Percentiles rank a stretch among this genome's conserved stretches.
Conservation (phyloP, 2,329 filamentous ascomycete genomes). For the Juglanconis oblonga region DNA sequence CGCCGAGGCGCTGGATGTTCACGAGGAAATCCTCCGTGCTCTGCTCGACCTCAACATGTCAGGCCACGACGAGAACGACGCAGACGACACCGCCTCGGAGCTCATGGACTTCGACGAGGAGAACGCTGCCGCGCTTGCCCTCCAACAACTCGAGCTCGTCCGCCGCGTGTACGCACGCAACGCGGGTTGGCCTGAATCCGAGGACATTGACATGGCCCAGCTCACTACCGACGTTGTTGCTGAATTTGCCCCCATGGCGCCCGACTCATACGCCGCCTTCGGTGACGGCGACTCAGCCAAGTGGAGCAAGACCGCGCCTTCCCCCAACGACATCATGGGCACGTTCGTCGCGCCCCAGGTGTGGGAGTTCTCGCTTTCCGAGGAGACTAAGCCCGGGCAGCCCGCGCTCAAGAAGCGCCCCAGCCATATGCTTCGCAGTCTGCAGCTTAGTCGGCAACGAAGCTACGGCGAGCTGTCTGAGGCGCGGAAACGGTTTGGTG, state of each 20-base stretch:
- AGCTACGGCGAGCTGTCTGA: conserved; percentile 18
- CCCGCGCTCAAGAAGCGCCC: conserved; percentile 16
- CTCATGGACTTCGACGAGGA: conserved; percentile 18
- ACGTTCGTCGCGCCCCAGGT: conserved; percentile 16
- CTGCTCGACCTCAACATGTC: conserved; percentile 18
- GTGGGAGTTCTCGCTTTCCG: conserved; percentile 18
- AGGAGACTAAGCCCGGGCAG: conserved; percentile 17
- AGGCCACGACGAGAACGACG: conserved; percentile 5
- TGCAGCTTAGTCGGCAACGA: conserved; percentile 16
- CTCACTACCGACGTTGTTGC: conserved; percentile 16
- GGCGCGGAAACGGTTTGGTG: conserved; percentile 15
- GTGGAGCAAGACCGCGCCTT: conserved; percentile 16
- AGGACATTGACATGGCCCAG: conserved; percentile 17
- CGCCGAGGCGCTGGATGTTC: conserved; percentile 17
- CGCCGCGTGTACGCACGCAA: conserved; percentile 19
- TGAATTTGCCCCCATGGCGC: conserved; percentile 15
- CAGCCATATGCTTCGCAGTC: conserved; percentile 18
- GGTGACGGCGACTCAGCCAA: conserved; percentile 17
- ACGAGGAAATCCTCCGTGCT: conserved; percentile 19
- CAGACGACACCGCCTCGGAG: conserved; percentile 15
- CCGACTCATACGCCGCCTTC: conserved; percentile 15
- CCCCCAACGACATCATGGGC: conserved; percentile 10
- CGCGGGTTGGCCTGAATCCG: conserved; percentile 17
- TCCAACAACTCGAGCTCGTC: conserved; percentile 19
- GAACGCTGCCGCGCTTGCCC: conserved; percentile 16